Evolutionary conservation across 169 alveolate genomes (phyloP).

Genomic region (Perkinsus olseni): DNA sequence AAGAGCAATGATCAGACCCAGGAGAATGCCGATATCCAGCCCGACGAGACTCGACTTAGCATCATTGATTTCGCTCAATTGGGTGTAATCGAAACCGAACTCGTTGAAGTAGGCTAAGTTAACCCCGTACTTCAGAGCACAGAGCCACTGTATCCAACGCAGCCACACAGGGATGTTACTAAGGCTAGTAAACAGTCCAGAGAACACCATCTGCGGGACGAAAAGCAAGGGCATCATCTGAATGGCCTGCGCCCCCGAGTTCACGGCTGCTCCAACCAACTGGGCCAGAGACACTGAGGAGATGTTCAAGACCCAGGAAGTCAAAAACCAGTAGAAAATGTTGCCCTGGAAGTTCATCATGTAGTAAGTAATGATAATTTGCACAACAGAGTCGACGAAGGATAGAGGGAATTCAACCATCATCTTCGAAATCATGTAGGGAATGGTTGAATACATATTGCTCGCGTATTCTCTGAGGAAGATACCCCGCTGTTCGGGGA

Average conservation of each 20-base stretch:
- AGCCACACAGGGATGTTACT: slow-evolving; percentile 51
- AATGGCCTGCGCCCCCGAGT: not conserved
- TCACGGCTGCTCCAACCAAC: not conserved
- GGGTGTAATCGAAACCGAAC: not conserved
- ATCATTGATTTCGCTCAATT: not conserved
- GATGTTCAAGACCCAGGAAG: not conserved
- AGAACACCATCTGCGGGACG: slow-evolving; percentile 43
- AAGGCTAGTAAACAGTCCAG: slow-evolving; percentile 58
- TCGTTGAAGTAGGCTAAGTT: not conserved
- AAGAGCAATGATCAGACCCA: not conserved
- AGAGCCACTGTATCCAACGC: slow-evolving; percentile 46
- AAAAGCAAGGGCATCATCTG: slow-evolving; percentile 35
- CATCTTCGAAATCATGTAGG: not conserved
- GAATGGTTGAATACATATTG: not conserved
- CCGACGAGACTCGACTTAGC: not conserved
- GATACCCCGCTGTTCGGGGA: not conserved
- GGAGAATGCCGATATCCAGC: not conserved
- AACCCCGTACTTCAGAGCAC: slow-evolving; percentile 46
- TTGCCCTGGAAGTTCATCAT: not conserved
- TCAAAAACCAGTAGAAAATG: not conserved
- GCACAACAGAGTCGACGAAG: not conserved
- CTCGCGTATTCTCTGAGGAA: slow-evolving; percentile 1
- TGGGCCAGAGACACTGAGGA: not conserved
- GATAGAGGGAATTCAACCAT: not conserved
- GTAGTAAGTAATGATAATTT: not conserved